phyloP scores from a whole-genome alignment of 225 moss, liverwort and hornwort genomes.

The Anthoceros angustus region DNA sequence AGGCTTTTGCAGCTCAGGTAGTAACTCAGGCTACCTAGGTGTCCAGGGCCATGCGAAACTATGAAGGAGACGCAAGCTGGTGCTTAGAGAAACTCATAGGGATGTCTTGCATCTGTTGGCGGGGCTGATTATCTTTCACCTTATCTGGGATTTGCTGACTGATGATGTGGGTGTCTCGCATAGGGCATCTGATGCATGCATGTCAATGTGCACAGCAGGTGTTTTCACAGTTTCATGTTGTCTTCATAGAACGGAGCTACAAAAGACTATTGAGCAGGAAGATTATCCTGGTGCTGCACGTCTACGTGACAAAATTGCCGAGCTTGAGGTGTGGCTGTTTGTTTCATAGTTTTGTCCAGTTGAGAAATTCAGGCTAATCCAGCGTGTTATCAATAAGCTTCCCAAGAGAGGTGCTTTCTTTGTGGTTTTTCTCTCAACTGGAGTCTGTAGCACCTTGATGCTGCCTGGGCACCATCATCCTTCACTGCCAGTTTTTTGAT shows the following conservation, averaged over 20 bases:
- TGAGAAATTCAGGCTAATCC: background rate
- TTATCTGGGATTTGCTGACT: background rate
- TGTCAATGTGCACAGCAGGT: background rate
- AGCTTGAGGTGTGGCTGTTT: slow-evolving; percentile 26
- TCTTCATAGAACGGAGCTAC: slow-evolving; percentile 46
- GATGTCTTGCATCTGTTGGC: background rate
- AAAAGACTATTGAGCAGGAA: slow-evolving; percentile 57
- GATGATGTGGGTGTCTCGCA: background rate
- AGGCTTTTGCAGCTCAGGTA: slow-evolving; percentile 62
- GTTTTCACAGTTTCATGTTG: background rate
- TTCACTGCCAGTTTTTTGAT: background rate
- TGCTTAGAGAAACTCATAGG: background rate
- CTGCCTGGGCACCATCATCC: background rate
- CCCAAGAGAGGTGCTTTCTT: background rate
- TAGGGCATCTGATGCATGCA: background rate
- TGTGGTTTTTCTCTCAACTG: background rate
- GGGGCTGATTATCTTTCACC: too few species aligned
- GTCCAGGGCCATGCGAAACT: too few species aligned
- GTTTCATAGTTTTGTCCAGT: background rate
- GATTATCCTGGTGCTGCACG: slow-evolving; percentile 66
- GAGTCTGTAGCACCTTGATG: too few species aligned
- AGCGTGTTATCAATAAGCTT: background rate
- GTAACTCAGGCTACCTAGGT: too few species aligned
- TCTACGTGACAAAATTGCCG: slow-evolving; percentile 52
- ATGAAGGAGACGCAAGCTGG: too few species aligned